Base-by-base conservation (phyloP, 192 early-diverging fungal species). In the Linnemannia hyalina region DNA sequence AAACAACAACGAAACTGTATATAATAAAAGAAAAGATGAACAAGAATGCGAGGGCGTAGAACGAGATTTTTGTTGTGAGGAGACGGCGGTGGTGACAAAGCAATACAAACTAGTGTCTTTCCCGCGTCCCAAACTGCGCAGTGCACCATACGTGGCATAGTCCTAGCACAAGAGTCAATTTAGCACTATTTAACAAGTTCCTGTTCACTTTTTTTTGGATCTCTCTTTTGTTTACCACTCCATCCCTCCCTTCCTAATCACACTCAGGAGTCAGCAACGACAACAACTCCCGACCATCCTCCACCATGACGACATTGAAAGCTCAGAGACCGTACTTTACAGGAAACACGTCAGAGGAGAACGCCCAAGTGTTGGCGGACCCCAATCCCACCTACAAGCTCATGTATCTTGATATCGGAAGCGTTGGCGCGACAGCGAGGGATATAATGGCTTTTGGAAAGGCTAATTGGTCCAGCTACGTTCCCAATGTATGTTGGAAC, bases 401-500 rank as follows among this genome's bases (percentile, higher is more conserved):
- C 36, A 47, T 77, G 36, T 86, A 86, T 71, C 74, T 70, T 70
- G 72, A 77, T 10, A 49, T 81, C 8, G 55, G 63, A 0, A 77
- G 71, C 3, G 76, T 76, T 40, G 83, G 70, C 0, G 68, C 83
- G 0, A 80, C 83, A 4, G 23, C 83, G 0, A 44, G 83, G 32
- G 74, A 85, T 54, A 68, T 85, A 2, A 23, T 80, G 8, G 44
- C 83, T 1, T 85, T 76, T 57, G 83, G 78, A 8, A 85, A 80
- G n/a, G 83, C 49, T 57, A 73, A n/a, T 35, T 85, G 78, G 83
- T 63, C 41, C 13, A 80, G 73, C 29, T 65, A 65, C 29, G 60
- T 15, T 29, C 60, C 29, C 13, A 29, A 65, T 11, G 60, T 65
- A 65, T 26, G 55, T 15, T 65, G 10, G 29, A 2, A 52, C 16